Conservation (phyloP, 2,329 filamentous ascomycete species). For the Trichoderma sp. region DNA sequence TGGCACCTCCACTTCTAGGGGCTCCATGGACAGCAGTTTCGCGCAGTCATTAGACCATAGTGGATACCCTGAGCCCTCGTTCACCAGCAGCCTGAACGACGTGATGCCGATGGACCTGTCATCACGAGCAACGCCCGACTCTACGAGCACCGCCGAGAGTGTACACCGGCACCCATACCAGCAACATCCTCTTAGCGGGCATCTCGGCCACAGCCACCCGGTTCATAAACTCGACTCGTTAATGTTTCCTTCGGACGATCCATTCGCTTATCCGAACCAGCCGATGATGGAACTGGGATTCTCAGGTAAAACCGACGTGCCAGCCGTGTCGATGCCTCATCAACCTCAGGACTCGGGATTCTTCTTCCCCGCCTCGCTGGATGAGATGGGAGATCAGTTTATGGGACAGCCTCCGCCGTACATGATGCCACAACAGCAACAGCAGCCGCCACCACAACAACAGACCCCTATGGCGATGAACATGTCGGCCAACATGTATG, state of each 20-base stretch:
- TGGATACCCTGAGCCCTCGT: slow-evolving; percentile 36
- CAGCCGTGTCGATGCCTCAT: slow-evolving; percentile 33
- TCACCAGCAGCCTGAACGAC: slow-evolving; percentile 43
- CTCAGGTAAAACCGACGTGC: slow-evolving; percentile 35
- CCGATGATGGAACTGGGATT: slow-evolving; percentile 61
- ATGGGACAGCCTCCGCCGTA: slow-evolving; percentile 70
- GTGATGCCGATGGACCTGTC: slow-evolving; percentile 46
- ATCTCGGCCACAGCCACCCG: slow-evolving; percentile 37
- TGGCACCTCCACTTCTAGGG: slow-evolving; percentile 26
- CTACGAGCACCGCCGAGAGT: slow-evolving; percentile 41
- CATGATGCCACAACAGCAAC: slow-evolving; percentile 49
- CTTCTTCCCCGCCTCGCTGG: slow-evolving; percentile 53
- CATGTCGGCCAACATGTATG: slow-evolving; percentile 45
- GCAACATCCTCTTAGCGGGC: slow-evolving; percentile 32
- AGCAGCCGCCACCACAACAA: background rate
- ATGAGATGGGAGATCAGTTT: slow-evolving; percentile 71
- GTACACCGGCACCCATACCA: slow-evolving; percentile 36
- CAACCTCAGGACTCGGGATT: slow-evolving; percentile 42
- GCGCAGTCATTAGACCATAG: slow-evolving; percentile 28
- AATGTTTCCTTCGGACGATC: slow-evolving; percentile 78
- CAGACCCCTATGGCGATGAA: slow-evolving; percentile 40
- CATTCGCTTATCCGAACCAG: slow-evolving; percentile 76
- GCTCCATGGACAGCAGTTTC: slow-evolving; percentile 36
- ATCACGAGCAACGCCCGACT: slow-evolving; percentile 43
- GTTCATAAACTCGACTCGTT: slow-evolving; percentile 71